A percentile compares a stretch with the other conserved stretches of the same genome.
These are phyloP conservation scores for Capsicum chinense DNA, from an alignment of 257 asterid species.

Conservation along the genomic window DNA sequence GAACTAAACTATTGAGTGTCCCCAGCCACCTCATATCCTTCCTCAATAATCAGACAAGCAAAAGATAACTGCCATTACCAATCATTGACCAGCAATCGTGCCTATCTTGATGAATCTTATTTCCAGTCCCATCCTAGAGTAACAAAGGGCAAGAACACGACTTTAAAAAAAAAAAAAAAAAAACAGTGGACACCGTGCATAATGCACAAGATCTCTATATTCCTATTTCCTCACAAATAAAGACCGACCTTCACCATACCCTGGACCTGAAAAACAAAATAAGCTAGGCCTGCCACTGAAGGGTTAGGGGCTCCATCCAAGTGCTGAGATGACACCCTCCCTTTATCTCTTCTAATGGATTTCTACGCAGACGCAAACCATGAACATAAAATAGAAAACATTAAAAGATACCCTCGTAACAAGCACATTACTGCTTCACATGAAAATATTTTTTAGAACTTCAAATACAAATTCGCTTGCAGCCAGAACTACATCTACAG, in stretches of 20 bases:
- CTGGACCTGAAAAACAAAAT: not conserved
- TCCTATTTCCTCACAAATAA: not conserved
- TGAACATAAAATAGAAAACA: conserved; percentile 1
- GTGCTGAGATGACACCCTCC: not conserved
- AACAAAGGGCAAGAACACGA: not conserved
- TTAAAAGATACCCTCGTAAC: not conserved
- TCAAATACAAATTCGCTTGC: not conserved
- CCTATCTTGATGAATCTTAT: not conserved
- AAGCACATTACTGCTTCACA: not conserved
- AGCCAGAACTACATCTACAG: not conserved
- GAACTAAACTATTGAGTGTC: not conserved
- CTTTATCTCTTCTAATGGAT: not conserved
- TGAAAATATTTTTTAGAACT: not conserved
- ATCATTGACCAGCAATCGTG: not conserved
- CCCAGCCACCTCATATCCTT: not conserved
- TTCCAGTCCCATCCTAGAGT: not conserved
- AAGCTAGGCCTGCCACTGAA: not conserved
- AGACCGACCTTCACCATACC: not conserved
- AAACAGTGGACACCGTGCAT: not conserved
- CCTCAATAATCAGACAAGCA: not conserved
- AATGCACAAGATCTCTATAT: not conserved
- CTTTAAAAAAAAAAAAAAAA: not conserved
- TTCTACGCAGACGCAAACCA: not conserved
- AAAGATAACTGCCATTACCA: not conserved
- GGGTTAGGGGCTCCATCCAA: not conserved